phyloP scores from a whole-genome alignment of 2,329 filamentous ascomycete species.

The Davidsoniella eucalypti region DNA sequence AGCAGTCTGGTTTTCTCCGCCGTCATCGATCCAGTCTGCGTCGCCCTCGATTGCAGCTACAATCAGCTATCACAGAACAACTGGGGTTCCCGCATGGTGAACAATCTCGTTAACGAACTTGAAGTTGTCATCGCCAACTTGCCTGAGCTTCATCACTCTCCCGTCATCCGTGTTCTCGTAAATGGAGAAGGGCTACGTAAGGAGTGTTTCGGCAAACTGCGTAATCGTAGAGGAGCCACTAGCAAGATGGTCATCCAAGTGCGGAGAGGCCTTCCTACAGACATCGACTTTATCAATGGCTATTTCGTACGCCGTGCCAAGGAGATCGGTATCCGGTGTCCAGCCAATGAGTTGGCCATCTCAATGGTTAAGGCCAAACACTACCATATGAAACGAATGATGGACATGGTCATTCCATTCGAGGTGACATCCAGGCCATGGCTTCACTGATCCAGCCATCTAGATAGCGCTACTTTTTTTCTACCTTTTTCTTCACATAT shows the following conservation, averaged over 20 bases:
- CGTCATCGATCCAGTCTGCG: conserved; percentile 67
- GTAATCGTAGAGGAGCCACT: conserved; percentile 32
- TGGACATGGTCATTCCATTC: conserved; percentile 20
- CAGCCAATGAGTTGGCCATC: conserved; percentile 56
- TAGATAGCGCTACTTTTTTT: neutral
- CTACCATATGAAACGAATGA: conserved; percentile 19
- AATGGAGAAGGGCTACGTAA: conserved; percentile 46
- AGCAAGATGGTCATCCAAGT: conserved; percentile 56
- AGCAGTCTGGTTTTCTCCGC: conserved; percentile 61
- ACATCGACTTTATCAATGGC: conserved; percentile 75
- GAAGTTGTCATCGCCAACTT: conserved; percentile 52
- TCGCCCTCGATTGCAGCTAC: conserved; percentile 62
- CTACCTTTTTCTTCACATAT: neutral
- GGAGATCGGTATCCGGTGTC: conserved; percentile 54
- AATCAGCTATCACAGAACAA: conserved; percentile 52
- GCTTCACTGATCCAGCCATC: neutral
- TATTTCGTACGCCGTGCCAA: conserved; percentile 64
- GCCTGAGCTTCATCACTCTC: conserved; percentile 53
- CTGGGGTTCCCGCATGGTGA: conserved; percentile 47
- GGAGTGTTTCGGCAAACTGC: conserved; percentile 39
- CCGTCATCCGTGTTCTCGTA: conserved; percentile 38
- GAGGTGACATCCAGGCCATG: conserved; percentile 20
- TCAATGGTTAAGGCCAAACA: conserved; percentile 58
- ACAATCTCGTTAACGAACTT: conserved; percentile 59
- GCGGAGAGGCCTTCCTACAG: conserved; percentile 43